Conservation (phyloP, 768 basidiomycete species). For the Auriscalpium vulgare region DNA sequence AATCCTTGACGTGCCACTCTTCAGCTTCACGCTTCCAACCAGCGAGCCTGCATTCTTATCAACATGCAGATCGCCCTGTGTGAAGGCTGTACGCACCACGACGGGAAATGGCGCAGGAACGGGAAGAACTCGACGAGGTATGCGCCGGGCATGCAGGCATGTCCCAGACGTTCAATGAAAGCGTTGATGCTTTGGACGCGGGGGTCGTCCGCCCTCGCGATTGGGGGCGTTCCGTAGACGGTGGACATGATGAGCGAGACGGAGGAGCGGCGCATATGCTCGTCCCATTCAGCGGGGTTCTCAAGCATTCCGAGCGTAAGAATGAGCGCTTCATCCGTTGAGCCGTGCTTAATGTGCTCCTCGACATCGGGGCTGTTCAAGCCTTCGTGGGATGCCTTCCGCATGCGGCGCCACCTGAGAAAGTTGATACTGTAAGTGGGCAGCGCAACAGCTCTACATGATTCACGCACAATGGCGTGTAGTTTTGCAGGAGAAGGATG, state of each 20-base stretch:
- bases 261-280: not conserved
- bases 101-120: conserved; percentile 9
- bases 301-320: not conserved
- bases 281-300: not conserved
- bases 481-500: not conserved
- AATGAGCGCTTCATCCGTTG: not conserved
- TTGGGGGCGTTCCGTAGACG: conserved; percentile 1
- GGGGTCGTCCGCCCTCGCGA: not conserved
- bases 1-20: not conserved
- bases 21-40: conserved; percentile 18
- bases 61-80: not conserved
- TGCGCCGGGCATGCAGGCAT: conserved; percentile 12
- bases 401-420: not conserved
- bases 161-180: not conserved
- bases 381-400: not conserved
- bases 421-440: not conserved
- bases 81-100: not conserved
- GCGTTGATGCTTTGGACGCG: not conserved
- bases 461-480: not conserved
- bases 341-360: not conserved
- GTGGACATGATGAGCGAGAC: conserved; percentile 1
- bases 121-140: conserved; percentile 19
- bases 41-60: conserved; percentile 2
- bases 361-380: not conserved
- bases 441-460: not conserved